Evolutionary conservation across 768 basidiomycete species (phyloP), one percentile per base, ranked within the genome.

Genomic region (Termitomyces sp.): DNA sequence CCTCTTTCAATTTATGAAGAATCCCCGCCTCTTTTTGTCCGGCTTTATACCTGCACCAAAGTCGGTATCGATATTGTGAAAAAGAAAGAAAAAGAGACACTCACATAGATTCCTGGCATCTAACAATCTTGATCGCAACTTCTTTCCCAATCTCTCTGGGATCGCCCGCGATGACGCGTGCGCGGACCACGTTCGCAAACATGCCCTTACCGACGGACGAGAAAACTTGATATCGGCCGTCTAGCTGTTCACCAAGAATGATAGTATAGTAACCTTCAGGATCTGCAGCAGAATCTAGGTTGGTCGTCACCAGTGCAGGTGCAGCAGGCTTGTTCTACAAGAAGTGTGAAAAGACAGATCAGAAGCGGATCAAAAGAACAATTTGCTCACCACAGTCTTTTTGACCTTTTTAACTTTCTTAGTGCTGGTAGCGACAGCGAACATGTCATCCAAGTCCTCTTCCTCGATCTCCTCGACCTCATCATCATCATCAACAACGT

Each of bases 161-260:
- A 32, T 89, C 88, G 48, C 78, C 76, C 71, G 86, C 74, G 41
- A 95, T 74, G 10, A 94, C 80, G 31, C 92, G 84, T 9, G 95
- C 96, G 43, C 91, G 83, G 25, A 98, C 94, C 47, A 99, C 97
- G 52, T 91, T 93, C 45, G 94, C 94, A 68, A 98, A 99, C 96
- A 99, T 99, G 45, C 97, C 97, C 68, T 96, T 95, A 16, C 97
- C 97, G n/a, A 99, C 77, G 45, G 84, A 91, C 45, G 92, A 93
- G 61, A 90, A 94, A 10, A 99, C 93, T 68, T 97, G 93, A 67
- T 98, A 99, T 39, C 89, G 83, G 25, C 86, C 83, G 64, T 97
- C 95, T 16, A 99, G 77, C 56, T 93, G 86, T 71, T 99, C 97
- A 41, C 96, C 97, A 15, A 98, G 83, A 49, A 95, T 92, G 50